These are phyloP conservation scores for Solanum aculeatissimum DNA, from an alignment of 305 asterid species.

Conservation along the genomic window DNA sequence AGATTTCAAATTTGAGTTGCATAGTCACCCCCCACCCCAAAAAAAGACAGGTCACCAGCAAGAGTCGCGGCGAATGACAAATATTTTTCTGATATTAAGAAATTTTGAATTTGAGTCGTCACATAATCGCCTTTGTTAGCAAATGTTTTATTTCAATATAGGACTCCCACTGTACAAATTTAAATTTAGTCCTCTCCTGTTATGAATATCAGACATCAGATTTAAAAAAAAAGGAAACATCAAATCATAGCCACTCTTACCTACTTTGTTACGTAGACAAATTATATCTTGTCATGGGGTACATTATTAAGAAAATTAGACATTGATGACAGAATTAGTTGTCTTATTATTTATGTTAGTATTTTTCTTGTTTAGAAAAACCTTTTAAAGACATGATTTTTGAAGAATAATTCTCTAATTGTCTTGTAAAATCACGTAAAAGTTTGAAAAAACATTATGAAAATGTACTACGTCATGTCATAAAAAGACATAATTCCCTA, in stretches of 20 bases:
- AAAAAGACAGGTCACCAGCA: too few species aligned
- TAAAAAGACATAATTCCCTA: too few species aligned
- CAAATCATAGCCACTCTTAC: slow-evolving; percentile 20
- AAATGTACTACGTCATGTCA: too few species aligned
- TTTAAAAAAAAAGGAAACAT: not conserved
- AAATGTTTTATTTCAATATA: fast-evolving
- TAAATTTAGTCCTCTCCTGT: not conserved
- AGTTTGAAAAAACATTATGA: too few species aligned
- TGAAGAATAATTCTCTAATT: not conserved
- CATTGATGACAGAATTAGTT: slow-evolving; percentile 14
- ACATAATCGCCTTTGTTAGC: not conserved
- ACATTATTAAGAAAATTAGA: not conserved
- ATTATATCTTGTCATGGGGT: slow-evolving; percentile 7
- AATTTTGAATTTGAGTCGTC: fast-evolving
- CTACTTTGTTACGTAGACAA: slow-evolving; percentile 2
- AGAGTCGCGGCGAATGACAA: not conserved
- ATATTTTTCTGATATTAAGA: not conserved
- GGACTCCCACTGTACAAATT: not conserved
- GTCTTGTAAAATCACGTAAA: not conserved
- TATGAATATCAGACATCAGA: not conserved
- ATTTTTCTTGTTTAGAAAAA: not conserved
- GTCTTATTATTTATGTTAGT: not conserved
- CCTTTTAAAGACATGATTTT: not conserved
- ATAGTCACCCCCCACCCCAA: not conserved
- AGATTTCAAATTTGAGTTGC: fast-evolving